Evolutionary conservation across 345 rosid genomes (phyloP).

Genomic region (Ceriops decandra): DNA sequence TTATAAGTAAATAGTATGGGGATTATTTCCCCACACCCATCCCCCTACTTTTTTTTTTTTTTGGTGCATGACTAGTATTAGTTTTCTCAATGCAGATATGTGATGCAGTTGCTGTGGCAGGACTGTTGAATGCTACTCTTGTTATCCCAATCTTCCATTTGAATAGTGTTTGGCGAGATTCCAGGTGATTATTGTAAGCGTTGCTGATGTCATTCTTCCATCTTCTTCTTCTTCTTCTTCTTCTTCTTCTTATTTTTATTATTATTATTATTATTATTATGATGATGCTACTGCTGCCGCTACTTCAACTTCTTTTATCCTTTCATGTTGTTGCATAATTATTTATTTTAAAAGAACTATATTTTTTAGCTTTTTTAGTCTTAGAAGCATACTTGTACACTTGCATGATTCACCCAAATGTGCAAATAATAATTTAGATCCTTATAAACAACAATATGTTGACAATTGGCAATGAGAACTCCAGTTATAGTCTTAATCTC

Average conservation of each 20-base stretch:
- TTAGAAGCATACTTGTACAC: no score
- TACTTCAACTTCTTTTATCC: background rate
- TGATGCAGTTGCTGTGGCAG: constrained; percentile 98
- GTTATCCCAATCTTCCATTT: constrained; percentile 90
- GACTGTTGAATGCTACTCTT: constrained; percentile 92
- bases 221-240: no score
- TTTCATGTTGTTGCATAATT: no score
- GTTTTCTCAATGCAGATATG: constrained; percentile 52
- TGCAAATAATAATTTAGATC: no score
- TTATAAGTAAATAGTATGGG: background rate
- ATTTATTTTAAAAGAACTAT: no score
- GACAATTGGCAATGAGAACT: no score
- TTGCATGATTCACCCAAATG: no score
- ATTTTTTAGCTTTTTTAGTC: no score
- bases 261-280: background rate
- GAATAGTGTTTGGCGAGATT: constrained; percentile 97
- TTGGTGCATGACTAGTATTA: background rate
- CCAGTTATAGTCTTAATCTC: no score
- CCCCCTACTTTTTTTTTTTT: background rate
- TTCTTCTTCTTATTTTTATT: no score
- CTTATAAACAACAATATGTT: no score
- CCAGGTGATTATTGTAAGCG: constrained; percentile 56
- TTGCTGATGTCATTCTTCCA: background rate
- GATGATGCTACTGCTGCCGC: background rate
- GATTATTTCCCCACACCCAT: background rate